Evolutionary conservation across 73 alveolate genomes (phyloP), one percentile per base, ranked within the genome.

Genomic region (Paramecium caudatum): DNA sequence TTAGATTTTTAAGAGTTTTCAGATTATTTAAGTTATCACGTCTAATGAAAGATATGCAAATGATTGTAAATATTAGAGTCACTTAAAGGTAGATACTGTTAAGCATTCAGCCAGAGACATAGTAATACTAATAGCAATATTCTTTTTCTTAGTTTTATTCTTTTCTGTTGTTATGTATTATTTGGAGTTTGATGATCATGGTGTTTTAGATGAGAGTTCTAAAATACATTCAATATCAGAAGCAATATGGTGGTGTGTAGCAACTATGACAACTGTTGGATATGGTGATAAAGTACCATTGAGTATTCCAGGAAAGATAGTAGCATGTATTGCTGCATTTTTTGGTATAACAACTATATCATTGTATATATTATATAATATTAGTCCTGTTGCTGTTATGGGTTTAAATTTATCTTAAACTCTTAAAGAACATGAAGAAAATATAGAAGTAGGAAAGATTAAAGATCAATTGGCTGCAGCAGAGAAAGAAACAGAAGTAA

Each of bases 181-280:
- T 63, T 36, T 63, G 41, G 93, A 86, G 65, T 86, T 33, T 6
- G 45, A 55, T 37, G 41, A 55, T 12, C 7, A 41, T 0, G 25
- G 36, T 6, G n/a, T 55, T 2, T 3, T 9, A 0, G 46, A 61
- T 19, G 46, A 17, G 4, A 16, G 30, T 47, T 16, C 34, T 2
- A n/a, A 50, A n/a, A 83, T 86, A 3, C 15, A 34, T 47, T 86
- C 93, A 1, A 86, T 86, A 6, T 25, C 90, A 12, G 65, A 86
- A 63, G 87, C 90, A 6, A 8, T 86, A 36, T 86, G 93, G 93
- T 86, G 63, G 48, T 49, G 80, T 10, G 21, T 86, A 4, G 90
- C 46, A 62, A 86, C 93, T 1, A 86, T 86, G 93, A 55, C 93
- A 4, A 86, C 93, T 25, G 93, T 86, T 2, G 93, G 93, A 43